Evolutionary conservation across 768 basidiomycete species (phyloP), one percentile per base, ranked within the genome.

Genomic region (Termitomyces sp.): DNA sequence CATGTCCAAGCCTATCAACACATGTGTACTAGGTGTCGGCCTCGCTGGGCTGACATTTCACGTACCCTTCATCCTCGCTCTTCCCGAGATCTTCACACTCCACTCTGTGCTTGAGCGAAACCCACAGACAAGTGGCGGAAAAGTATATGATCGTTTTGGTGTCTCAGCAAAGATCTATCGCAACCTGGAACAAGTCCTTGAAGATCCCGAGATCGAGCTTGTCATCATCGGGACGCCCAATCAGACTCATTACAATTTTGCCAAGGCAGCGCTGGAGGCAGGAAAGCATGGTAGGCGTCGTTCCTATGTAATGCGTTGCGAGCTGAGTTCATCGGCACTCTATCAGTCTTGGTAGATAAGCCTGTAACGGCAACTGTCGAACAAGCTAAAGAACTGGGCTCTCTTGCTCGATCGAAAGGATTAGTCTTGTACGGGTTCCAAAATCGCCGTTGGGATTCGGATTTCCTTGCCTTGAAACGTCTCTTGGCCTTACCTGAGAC

Each of bases 21-120:
- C 84, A 24, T 87, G 88, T 61, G 82, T 90, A 6, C 73, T 91
- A 3, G 90, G 89, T 19, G 83, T 88, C 35, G 91, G 90, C 40
- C 81, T 92, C 57, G 78, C 85, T 19, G 86, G 86, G 35, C 71
- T 86, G 40, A 87, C 87, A 2, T 93, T 94, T 71, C 92, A 94
- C 67, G 63, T 85, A 54, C 91, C 92, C 0, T 88, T 92, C 67
- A 71, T 94, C 54, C 79, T 86, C 53, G 82, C 88, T 2, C 75
- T 88, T 19, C 85, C 89, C 0, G 73, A 87, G 24, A 69, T 82
- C 47, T 92, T 90, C 74, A 79, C 71, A 9, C 79, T 93, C 35
- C 77, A 84, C 60, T 79, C 88, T n/a, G 85, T 92, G 46, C 74
- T 91, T 55, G 84, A 90, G 66, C 78, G 90, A 50, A 85, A 84